A percentile compares a stretch with the other conserved stretches of the same genome.
These are phyloP conservation scores for Caryopteris hybrid DNA, from an alignment of 305 asterid species.

Conservation along the genomic window DNA sequence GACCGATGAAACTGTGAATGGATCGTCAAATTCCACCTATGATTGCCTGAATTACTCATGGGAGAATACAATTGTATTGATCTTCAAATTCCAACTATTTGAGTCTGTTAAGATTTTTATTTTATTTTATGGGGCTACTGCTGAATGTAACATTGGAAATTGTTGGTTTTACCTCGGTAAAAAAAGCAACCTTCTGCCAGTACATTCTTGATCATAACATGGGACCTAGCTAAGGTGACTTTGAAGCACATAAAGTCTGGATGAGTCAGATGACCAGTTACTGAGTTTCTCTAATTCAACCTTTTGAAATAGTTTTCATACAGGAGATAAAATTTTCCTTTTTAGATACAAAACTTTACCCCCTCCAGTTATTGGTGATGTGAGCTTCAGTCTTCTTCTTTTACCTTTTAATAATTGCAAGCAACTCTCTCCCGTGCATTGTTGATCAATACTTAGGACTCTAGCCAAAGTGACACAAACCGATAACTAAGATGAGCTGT, in stretches of 20 bases:
- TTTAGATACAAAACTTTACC: too few species aligned
- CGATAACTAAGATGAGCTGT: neutral
- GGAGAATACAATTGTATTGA: neutral
- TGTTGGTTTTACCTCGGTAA: neutral
- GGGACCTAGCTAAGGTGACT: neutral
- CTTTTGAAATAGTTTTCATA: neutral
- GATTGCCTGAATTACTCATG: neutral
- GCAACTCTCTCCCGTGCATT: neutral
- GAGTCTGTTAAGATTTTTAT: neutral
- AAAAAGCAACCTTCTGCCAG: neutral
- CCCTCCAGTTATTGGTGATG: too few species aligned
- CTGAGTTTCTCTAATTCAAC: neutral
- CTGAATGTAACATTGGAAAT: neutral
- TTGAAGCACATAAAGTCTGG: neutral
- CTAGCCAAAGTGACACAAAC: neutral
- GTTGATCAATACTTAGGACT: neutral
- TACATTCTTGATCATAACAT: neutral
- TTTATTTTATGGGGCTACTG: neutral
- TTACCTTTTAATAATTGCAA: neutral
- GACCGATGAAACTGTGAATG: neutral
- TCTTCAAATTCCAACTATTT: neutral
- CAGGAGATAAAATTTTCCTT: neutral
- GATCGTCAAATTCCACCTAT: too few species aligned
- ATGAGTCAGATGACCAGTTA: neutral
- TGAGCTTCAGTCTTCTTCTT: neutral